phyloP scores from a whole-genome alignment of 192 early-diverging fungal species.

The Backusella australiensis region DNA sequence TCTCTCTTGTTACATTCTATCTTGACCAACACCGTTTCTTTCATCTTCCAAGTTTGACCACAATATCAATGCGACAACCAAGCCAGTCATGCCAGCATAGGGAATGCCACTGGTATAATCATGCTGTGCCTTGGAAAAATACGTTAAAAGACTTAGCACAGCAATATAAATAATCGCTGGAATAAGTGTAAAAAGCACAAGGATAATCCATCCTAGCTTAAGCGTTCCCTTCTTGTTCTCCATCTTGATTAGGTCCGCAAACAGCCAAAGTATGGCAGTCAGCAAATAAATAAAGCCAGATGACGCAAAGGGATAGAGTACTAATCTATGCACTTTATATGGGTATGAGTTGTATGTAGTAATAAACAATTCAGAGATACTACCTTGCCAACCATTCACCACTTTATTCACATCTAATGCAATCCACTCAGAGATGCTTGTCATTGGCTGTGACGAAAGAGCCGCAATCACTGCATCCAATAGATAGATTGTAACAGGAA shows the following conservation, averaged over 20 bases:
- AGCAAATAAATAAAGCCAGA: background rate
- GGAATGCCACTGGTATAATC: background rate
- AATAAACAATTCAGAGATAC: too few species aligned
- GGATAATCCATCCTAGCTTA: background rate
- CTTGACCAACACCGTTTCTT: background rate
- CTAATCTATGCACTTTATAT: background rate
- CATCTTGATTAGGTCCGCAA: background rate
- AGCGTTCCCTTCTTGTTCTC: conserved; percentile 19
- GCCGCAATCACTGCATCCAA: background rate
- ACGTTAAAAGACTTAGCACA: background rate
- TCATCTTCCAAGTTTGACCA: conserved; percentile 9
- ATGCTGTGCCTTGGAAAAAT: background rate
- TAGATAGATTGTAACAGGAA: background rate
- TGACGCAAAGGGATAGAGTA: background rate
- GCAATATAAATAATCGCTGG: conserved; percentile 15
- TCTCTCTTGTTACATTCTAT: conserved; percentile 4
- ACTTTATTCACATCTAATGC: background rate
- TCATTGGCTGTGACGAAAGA: background rate
- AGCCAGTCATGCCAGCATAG: conserved; percentile 15
- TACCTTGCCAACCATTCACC: conserved; percentile 10
- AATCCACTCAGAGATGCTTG: background rate
- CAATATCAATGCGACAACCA: conserved; percentile 11
- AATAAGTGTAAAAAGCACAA: conserved; percentile 4
- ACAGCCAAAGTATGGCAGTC: background rate
- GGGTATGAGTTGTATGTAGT: too few species aligned